Evolutionary conservation across 768 basidiomycete genomes (phyloP).

Genomic region (Tulasnella sp.): DNA sequence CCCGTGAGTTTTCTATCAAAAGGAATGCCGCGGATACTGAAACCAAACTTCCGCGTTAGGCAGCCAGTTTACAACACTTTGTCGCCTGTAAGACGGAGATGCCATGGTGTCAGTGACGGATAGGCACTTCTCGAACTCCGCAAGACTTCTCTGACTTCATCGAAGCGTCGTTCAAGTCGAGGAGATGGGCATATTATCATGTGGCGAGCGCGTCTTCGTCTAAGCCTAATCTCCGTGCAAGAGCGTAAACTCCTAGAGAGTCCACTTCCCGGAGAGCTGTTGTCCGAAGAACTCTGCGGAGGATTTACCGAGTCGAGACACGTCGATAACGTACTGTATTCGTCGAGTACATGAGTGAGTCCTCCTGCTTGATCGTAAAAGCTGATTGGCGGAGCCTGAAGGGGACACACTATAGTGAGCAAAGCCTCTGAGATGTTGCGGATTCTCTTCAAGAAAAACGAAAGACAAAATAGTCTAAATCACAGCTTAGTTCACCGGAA

Average conservation of each 20-base stretch:
- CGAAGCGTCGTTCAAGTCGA: too few species aligned
- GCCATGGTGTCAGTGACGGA: neutral
- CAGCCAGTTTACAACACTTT: neutral
- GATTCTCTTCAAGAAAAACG: constrained; percentile 15
- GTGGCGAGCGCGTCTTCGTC: neutral
- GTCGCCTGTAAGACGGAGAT: neutral
- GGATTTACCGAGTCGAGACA: neutral
- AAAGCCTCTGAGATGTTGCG: constrained; percentile 15
- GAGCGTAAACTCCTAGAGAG: neutral
- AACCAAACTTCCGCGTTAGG: neutral
- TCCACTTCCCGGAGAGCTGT: neutral
- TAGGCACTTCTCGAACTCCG: neutral
- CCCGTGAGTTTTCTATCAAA: too few species aligned
- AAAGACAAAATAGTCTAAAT: neutral
- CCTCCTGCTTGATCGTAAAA: neutral
- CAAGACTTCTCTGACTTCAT: neutral
- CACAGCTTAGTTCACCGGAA: too few species aligned
- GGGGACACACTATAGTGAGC: constrained; percentile 19
- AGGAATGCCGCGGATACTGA: neutral
- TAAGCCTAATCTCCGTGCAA: neutral
- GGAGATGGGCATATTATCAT: neutral
- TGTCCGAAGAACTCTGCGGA: neutral
- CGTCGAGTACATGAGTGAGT: constrained; percentile 15
- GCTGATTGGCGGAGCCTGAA: neutral
- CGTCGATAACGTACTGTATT: constrained; percentile 18